Evolutionary conservation across 192 early-diverging fungal genomes (phyloP), one percentile per base, ranked within the genome.

Genomic region (Hyaloraphidium curvatum): DNA sequence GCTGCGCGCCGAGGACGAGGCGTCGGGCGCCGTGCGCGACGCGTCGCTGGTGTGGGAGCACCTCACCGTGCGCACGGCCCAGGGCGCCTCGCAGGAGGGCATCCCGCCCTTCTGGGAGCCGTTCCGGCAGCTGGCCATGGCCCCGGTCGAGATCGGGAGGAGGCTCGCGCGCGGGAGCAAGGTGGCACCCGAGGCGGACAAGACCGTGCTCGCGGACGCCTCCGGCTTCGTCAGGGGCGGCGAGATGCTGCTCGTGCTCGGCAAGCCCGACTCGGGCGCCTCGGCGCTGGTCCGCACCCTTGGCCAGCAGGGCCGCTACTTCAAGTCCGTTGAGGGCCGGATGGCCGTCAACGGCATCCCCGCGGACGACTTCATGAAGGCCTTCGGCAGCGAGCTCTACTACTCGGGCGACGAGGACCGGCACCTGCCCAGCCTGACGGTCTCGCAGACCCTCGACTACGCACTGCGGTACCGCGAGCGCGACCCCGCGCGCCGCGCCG

Each of bases 101-200:
- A 68, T 72, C 55, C 81, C 81, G 7, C 63, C 61, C 0, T 92
- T 85, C 30, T 89, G 82, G 61, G 91, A 96, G 59, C 88, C 89
- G 27, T 83, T 84, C 29, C 86, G 67, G n/a, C 89, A 63, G 3
- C 90, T 90, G 13, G 87, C 92, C 25, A 92, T 59, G 23, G 83
- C 81, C 50, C 77, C 77, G 61, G 92, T 91, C 66, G 89, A 93
- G 26, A 65, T 76, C 59, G 89, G 82, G 16, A 96, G 75, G 53
- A 91, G 78, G 14, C 62, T 68, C 39, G 71, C 78, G 17, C 86
- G 88, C 0, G 90, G 86, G 37, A 77, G 69, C 53, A 72, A 82
- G 23, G 91, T 89, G 31, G 93, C 71, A 1, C 77, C 79, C 22
- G 86, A 77, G 30, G 93, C 87, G 62, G 91, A 96, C 11, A 96